Evolutionary conservation across 805 yeast species (phyloP).

Genomic region (Yamadazyma scolyti): DNA sequence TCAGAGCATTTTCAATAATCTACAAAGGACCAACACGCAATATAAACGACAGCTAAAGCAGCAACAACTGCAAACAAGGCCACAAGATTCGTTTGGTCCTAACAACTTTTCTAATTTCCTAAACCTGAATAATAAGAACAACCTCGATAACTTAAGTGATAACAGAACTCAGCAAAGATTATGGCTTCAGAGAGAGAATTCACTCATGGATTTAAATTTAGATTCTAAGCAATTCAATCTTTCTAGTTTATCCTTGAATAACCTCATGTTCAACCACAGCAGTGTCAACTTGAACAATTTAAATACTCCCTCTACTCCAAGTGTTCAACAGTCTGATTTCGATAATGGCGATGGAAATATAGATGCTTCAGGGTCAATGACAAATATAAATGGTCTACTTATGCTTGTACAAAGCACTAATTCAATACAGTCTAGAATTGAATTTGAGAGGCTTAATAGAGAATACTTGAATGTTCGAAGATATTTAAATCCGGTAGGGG

Average conservation of each 20-base stretch:
- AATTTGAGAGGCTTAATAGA: constrained; percentile 71
- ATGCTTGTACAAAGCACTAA: constrained; percentile 31
- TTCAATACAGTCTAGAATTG: constrained; percentile 63
- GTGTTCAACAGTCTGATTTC: constrained; percentile 1
- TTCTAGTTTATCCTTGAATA: constrained; percentile 36
- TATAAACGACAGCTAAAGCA: constrained; percentile 23
- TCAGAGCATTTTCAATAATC: constrained; percentile 39
- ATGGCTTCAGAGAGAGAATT: constrained; percentile 79
- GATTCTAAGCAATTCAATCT: constrained; percentile 31
- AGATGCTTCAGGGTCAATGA: constrained; percentile 8
- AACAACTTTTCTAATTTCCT: constrained; percentile 31
- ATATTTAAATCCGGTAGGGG: constrained; percentile 65
- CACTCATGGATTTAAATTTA: constrained; percentile 54
- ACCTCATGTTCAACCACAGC: constrained; percentile 35
- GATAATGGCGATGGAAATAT: too few species aligned
- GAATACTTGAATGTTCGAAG: constrained; percentile 70
- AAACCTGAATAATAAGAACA: constrained; percentile 7
- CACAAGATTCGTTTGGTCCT: constrained; percentile 13
- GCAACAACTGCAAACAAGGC: constrained; percentile 12
- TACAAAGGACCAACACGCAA: constrained; percentile 37
- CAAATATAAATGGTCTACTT: constrained; percentile 25
- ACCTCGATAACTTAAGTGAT: constrained; percentile 6
- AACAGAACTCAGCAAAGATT: constrained; percentile 74
- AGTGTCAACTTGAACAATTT: constrained; percentile 11
- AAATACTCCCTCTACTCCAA: constrained; percentile 8